Conservation (phyloP, 257 asterid genomes). For the Solanum lignicaule region DNA sequence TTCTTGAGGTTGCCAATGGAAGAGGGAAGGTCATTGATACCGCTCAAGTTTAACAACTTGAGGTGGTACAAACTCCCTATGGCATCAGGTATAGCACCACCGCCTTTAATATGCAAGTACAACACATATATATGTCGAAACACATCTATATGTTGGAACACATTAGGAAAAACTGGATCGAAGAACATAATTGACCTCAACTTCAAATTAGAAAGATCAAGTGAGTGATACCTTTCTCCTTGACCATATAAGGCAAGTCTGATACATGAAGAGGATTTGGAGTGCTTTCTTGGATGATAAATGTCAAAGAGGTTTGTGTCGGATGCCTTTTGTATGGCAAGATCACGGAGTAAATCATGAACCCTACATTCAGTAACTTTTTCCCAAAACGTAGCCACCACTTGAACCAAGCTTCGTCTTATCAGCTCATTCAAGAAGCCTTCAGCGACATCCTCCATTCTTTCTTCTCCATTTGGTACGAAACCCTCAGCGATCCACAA, state of each 20-base stretch:
- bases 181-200: background rate
- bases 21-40: background rate
- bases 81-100: background rate
- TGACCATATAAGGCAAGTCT: background rate
- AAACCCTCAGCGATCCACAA: background rate
- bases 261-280: background rate
- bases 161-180: rapidly evolving
- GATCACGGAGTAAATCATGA: slow-evolving; percentile 3
- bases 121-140: background rate
- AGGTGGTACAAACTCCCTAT: background rate
- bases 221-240: background rate
- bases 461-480: background rate
- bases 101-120: background rate
- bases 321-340: background rate
- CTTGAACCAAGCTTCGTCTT: background rate
- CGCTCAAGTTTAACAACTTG: background rate
- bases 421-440: background rate
- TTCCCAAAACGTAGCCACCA: background rate
- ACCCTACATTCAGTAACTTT: background rate
- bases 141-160: background rate
- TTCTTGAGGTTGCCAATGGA: background rate
- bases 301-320: background rate
- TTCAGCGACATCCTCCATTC: background rate
- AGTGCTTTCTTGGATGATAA: background rate
- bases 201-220: background rate